Percentiles rank a stretch among this genome's conserved stretches.
Conservation (phyloP, 2,329 filamentous ascomycete genomes). For the Fusarium armeniacum region DNA sequence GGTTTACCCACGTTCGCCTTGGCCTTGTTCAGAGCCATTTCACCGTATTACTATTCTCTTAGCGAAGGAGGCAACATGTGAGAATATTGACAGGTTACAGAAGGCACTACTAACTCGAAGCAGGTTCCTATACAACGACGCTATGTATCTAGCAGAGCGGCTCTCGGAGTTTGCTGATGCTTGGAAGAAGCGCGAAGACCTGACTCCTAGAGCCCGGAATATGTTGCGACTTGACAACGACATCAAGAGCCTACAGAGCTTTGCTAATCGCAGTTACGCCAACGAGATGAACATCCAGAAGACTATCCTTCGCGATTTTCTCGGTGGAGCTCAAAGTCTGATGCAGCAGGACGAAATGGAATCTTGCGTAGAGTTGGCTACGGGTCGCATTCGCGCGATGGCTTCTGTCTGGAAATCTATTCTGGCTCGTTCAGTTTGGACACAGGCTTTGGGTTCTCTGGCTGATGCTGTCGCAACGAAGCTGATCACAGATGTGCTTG, state of each 20-base stretch:
- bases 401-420: constrained; percentile 70
- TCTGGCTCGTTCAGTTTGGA: constrained; percentile 72
- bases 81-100: constrained; percentile 40
- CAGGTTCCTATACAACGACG: constrained; percentile 77
- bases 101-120: constrained; percentile 15
- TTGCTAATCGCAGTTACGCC: constrained; percentile 72
- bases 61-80: constrained; percentile 75
- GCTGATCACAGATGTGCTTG: constrained; percentile 72
- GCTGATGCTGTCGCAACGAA: constrained; percentile 71
- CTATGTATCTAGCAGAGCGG: constrained; percentile 72
- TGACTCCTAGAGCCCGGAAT: constrained; percentile 64
- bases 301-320: constrained; percentile 71
- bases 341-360: constrained; percentile 70
- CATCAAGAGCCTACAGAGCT: constrained; percentile 69
- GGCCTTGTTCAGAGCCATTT: constrained; percentile 84
- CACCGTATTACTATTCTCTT: constrained; percentile 78
- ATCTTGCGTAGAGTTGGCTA: constrained; percentile 66
- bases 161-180: constrained; percentile 62
- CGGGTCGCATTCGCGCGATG: constrained; percentile 66
- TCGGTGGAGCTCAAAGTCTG: constrained; percentile 72
- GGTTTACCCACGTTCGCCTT: constrained; percentile 78
- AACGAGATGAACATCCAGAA: constrained; percentile 73
- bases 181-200: constrained; percentile 69
- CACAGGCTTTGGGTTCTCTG: constrained; percentile 72
- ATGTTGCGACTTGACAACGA: constrained; percentile 73